phyloP scores from a whole-genome alignment of 352 stramenopile genomes.

The Globisporangium spinosum region DNA sequence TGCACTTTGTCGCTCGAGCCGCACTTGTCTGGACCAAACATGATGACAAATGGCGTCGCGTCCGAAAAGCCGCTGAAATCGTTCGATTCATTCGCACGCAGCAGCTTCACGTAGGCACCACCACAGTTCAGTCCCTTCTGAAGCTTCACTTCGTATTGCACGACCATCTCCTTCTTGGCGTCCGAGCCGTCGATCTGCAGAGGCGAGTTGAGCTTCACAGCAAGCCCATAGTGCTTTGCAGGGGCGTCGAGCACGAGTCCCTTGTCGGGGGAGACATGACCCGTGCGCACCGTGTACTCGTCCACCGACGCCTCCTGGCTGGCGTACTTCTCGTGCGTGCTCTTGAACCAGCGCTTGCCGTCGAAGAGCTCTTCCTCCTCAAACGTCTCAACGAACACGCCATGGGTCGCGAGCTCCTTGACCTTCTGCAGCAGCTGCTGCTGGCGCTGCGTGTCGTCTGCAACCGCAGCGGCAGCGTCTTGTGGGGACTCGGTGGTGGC shows the following conservation, averaged over 20 bases:
- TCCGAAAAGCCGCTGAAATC: conserved; percentile 76
- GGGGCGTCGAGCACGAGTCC: conserved; percentile 67
- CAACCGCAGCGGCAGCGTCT: conserved; percentile 5
- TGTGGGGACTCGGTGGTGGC: background rate
- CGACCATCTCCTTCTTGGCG: conserved; percentile 78
- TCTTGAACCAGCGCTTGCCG: conserved; percentile 79
- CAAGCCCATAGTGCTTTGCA: conserved; percentile 81
- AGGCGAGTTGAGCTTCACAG: conserved; percentile 61
- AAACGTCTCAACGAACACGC: conserved; percentile 79
- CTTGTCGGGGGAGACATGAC: conserved; percentile 53
- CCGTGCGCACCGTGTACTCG: conserved; percentile 55
- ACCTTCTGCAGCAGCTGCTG: conserved; percentile 38
- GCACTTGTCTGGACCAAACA: conserved; percentile 96
- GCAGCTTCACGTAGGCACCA: conserved; percentile 93
- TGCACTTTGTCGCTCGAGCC: conserved; percentile 92
- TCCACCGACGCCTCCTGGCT: conserved; percentile 65
- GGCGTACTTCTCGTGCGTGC: conserved; percentile 75
- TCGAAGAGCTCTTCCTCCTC: conserved; percentile 55
- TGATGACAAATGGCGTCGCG: conserved; percentile 90
- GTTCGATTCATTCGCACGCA: conserved; percentile 49
- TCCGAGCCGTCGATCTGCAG: conserved; percentile 66
- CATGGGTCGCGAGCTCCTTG: conserved; percentile 48
- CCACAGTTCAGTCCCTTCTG: conserved; percentile 89
- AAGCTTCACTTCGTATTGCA: conserved; percentile 95
- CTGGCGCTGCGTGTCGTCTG: conserved; percentile 23